Base-by-base conservation (phyloP, 306 rosid genomes). In the Macrotyloma uniflorum region DNA sequence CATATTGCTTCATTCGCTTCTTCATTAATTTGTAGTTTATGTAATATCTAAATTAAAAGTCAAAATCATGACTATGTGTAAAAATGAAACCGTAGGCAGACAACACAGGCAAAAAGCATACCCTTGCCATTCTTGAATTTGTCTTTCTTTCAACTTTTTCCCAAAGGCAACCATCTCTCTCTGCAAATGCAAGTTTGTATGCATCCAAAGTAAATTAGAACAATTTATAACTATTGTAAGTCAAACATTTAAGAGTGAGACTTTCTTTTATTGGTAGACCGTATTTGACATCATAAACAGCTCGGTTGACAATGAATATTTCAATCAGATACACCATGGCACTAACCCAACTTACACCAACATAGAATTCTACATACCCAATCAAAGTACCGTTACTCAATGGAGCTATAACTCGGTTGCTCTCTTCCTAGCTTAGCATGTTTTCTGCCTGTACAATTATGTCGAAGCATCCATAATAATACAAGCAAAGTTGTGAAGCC, bases 111-210 rank as follows among this genome's bases (percentile, higher is more conserved):
- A 78, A 13, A 53, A 80, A 38, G 18, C 89, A 66, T 87, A 93
- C 98, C 93, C 90, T 85, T 77, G 87, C 98, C 98, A 93, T 91
- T 91, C 97, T 85, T 79, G 74, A 51, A 88, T 76, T 78, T 86
- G 97, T 70, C 98, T 89, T 62, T 88, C 91, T 89, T 91, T 93
- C 66, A 93, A 84, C 92, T 89, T 91, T 77, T 93, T 93, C 86
- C 98, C 98, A 26, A 93, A 93, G 72, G 90, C 90, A 84, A 93
- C 98, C 98, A 93, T 93, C 77, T 88, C 81, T 88, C 70, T 69
- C 90, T 91, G 77, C 78, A 86, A 81, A 38, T 16, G 18, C 74
- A 55, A 57, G 23, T 30, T n/a, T 26, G 16, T 43, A 24, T 22
- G 38, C 71, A 49, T 43, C 20, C 71, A 72, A 57, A 53, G 81